These are phyloP conservation scores for Poronia punctata DNA, from an alignment of 495 filamentous ascomycete genomes.

Conservation along the genomic window DNA sequence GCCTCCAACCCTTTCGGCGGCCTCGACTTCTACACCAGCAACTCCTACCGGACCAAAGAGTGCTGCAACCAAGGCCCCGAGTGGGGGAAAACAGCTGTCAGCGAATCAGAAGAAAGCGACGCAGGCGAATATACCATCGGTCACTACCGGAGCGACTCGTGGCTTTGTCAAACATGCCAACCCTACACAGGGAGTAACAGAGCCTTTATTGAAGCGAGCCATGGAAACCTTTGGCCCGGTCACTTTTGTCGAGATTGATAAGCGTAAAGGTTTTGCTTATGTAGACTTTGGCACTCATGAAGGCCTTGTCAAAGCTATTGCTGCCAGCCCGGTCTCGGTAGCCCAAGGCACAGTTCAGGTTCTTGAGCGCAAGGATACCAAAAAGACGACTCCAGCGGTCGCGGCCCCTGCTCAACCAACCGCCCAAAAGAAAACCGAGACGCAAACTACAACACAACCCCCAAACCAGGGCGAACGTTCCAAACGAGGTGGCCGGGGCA, in stretches of 20 bases:
- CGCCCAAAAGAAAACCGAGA: too few species aligned
- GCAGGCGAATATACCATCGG: constrained; percentile 12
- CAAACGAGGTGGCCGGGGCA: not conserved
- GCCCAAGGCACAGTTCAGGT: constrained; percentile 83
- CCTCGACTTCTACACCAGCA: constrained; percentile 25
- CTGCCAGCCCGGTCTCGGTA: constrained; percentile 70
- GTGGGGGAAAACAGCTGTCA: constrained; percentile 13
- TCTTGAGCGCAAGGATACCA: constrained; percentile 65
- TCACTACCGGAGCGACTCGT: constrained; percentile 56
- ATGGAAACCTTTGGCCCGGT: constrained; percentile 65
- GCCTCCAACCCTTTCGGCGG: constrained; percentile 20
- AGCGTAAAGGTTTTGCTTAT: constrained; percentile 88
- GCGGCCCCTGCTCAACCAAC: not conserved
- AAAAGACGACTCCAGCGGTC: constrained; percentile 13
- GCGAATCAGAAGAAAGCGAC: constrained; percentile 16
- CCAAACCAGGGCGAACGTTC: too few species aligned
- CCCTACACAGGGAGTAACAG: constrained; percentile 83
- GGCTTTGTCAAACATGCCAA: constrained; percentile 95
- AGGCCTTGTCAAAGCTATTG: constrained; percentile 67
- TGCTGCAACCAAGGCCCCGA: constrained; percentile 18
- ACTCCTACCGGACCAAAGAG: constrained; percentile 29
- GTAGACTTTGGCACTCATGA: constrained; percentile 72
- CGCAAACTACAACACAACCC: too few species aligned
- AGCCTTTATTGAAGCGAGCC: constrained; percentile 62
- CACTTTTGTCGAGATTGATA: constrained; percentile 77